Base-by-base conservation (phyloP, 768 basidiomycete species). In the Lactarius psammicola region DNA sequence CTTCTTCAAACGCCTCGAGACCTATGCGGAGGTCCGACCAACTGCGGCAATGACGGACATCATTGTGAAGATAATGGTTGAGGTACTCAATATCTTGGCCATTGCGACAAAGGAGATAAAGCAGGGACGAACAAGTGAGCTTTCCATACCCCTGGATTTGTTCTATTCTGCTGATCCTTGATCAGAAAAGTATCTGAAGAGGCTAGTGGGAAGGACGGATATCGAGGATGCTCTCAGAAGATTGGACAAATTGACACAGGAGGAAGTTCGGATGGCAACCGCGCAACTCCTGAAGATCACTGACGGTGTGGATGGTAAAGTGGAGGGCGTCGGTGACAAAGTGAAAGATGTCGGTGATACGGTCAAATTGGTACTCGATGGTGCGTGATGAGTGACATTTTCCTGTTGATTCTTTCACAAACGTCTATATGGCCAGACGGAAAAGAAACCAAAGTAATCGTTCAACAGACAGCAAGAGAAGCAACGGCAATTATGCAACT, bases 91-190 rank as follows among this genome's bases (percentile, higher is more conserved):
- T n/a, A 36, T 60, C 11, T 17, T 60, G 0, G 46, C 31, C 4
- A 46, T 49, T n/a, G n/a, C 33, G 8, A 60, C 59, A 4, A 51
- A 46, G 31, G 59, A 60, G 59, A 51, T 60, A 5, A 60, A 60
- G 7, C 59, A 49, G 7, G 59, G 59, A 11, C 31, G n/a, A 26
- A 46, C 46, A 8, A 46, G 59, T 60, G n/a, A 36, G 59, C 7
- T 36, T 11, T 1, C 23, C 4, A 26, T 15, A 7, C 18, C 20
- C 28, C 9, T 6, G 17, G 5, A 3, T 31, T 10, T 4, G 8
- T 8, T 15, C 15, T 2, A 1, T 7, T 18, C n/a, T 20, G 46
- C 44, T 31, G 6, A 49, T 49, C 5, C 0, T 9, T 23, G 18
- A 10, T 17, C 9, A 60, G 59, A 51, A 36, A 49, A 34, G 17